Base-by-base conservation (phyloP, 305 asterid species). In the Rubia peregrina region DNA sequence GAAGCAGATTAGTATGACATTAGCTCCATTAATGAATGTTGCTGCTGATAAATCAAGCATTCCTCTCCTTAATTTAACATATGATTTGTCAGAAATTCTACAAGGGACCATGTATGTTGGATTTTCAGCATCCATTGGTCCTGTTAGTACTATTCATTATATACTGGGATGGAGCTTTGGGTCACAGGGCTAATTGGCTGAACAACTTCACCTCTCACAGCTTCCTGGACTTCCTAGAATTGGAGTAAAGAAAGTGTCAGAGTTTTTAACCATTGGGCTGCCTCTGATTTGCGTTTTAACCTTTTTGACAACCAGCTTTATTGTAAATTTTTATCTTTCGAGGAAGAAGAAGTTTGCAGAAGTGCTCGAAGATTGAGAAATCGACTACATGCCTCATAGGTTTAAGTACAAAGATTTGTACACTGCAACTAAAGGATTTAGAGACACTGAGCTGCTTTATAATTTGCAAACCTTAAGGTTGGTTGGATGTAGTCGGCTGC, bases 81-180 rank as follows among this genome's bases (percentile, higher is more conserved):
- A 53, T 12, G 80, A 86, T 73, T 79, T 86, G 44, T 80, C 91
- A 0, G 59, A 66, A 5, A 49, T 83, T 49, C 3, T 86, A 24
- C 65, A 81, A 13, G 56, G 71, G 44, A 57, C 51, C 9, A 65
- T 65, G 69, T 65, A n/a, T 36, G 53, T 65, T 40, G 69, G 69
- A 9, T 65, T 65, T n/a, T 65, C 69, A 8, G 1, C 69, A 40
- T n/a, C 53, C 7, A 41, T 53, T 16, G 69, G 43, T 40, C 13
- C 42, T 7, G 22, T 16, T 5, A 36, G 0, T 22, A 64, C 68
- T 19, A 36, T 17, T 41, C 69, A 65, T n/a, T 65, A 65, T n/a
- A 38, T 65, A 3, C 9, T 82, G 81, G 84, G 84, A 59, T 77
- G 84, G 80, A 80, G 84, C 63, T 77, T 80, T 61, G 55, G 53